These are phyloP conservation scores for Senna tora DNA, from an alignment of 306 rosid species.

Conservation along the genomic window DNA sequence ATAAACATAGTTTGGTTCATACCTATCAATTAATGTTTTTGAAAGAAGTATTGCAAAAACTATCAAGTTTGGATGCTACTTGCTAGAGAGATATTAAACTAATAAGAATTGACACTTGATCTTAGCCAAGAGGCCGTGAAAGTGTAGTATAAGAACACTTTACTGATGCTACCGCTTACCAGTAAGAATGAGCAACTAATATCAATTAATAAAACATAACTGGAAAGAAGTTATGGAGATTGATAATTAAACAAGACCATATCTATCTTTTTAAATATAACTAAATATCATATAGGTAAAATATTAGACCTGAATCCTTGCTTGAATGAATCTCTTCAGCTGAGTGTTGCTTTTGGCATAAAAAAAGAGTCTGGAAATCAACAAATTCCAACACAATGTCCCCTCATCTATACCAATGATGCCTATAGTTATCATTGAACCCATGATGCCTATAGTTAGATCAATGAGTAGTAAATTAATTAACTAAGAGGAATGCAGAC, in stretches of 20 bases:
- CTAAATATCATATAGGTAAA: slow-evolving; percentile 15
- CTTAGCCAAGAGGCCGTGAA: too few species aligned
- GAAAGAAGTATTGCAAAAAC: too few species aligned
- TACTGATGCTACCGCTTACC: slow-evolving; percentile 11
- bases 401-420: slow-evolving; percentile 73
- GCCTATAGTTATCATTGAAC: too few species aligned
- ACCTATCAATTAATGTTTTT: too few species aligned
- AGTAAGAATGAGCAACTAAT: slow-evolving; percentile 26
- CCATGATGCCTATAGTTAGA: slow-evolving; percentile 22
- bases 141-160: slow-evolving; percentile 27
- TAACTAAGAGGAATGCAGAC: slow-evolving; percentile 12
- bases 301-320: slow-evolving; percentile 73
- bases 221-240: too few species aligned
- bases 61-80: too few species aligned
- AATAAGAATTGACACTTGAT: too few species aligned
- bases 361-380: slow-evolving; percentile 84
- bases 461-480: slow-evolving; percentile 15
- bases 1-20: too few species aligned
- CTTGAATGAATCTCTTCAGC: too few species aligned
- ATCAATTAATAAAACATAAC: slow-evolving; percentile 30
- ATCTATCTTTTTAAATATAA: neutral
- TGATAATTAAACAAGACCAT: too few species aligned
- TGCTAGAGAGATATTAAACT: too few species aligned
- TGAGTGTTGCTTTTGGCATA: too few species aligned
- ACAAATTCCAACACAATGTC: slow-evolving; percentile 85